phyloP scores from a whole-genome alignment of 495 filamentous ascomycete genomes.

The Trichoderma asperelloides region DNA sequence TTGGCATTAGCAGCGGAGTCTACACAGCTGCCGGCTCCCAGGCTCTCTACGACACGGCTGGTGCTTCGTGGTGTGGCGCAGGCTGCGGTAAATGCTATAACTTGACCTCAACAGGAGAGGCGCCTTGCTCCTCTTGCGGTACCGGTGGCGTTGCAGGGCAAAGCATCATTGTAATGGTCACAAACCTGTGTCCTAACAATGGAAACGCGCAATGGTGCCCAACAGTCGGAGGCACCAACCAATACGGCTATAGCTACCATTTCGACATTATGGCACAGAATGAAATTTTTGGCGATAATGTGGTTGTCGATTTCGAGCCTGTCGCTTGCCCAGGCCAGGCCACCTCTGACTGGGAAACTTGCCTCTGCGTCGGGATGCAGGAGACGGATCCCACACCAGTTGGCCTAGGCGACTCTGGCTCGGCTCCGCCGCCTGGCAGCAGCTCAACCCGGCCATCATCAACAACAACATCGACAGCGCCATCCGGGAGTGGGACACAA shows the following conservation, averaged over 20 bases:
- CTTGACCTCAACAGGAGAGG: slow-evolving; percentile 27
- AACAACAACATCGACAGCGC: background rate
- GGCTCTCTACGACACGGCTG: slow-evolving; percentile 19
- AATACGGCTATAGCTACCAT: slow-evolving; percentile 33
- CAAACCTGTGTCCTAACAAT: slow-evolving; percentile 31
- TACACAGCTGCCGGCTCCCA: slow-evolving; percentile 28
- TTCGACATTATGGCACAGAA: slow-evolving; percentile 35
- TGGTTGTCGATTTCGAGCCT: slow-evolving; percentile 28
- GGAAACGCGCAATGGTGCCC: slow-evolving; percentile 35
- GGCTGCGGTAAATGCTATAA: slow-evolving; percentile 35
- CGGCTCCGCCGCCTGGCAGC: background rate
- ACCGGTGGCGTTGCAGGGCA: slow-evolving; percentile 25
- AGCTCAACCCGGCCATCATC: background rate
- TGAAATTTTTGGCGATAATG: slow-evolving; percentile 29
- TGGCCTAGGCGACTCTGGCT: background rate
- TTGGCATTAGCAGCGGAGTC: slow-evolving; percentile 11
- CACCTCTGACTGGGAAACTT: background rate
- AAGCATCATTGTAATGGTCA: slow-evolving; percentile 34
- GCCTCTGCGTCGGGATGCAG: background rate
- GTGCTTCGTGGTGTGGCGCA: slow-evolving; percentile 28
- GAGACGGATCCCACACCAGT: background rate
- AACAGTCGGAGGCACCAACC: slow-evolving; percentile 20
- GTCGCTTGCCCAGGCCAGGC: slow-evolving; percentile 23
- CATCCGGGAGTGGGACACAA: background rate
- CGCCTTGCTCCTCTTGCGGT: slow-evolving; percentile 25